Conservation (phyloP, 192 early-diverging fungal genomes). For the Geranomyces variabilis region DNA sequence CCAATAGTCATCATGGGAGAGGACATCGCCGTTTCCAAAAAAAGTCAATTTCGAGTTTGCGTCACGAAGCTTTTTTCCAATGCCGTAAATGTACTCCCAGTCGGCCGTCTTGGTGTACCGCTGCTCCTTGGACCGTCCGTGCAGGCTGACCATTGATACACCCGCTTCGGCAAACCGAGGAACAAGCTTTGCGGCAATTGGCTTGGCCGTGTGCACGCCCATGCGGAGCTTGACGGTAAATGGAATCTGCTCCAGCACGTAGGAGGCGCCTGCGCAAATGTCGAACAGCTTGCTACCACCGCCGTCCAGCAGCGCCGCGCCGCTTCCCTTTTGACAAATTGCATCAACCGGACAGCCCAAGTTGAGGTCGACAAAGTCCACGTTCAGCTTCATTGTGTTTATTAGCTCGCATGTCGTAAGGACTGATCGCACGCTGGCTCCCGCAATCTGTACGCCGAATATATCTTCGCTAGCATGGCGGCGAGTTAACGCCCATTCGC, state of each 20-base stretch:
- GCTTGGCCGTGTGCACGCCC: slow-evolving; percentile 64
- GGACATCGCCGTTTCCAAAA: slow-evolving; percentile 73
- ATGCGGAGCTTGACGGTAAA: slow-evolving; percentile 92
- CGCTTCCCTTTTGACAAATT: slow-evolving; percentile 78
- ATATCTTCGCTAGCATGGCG: slow-evolving; percentile 85
- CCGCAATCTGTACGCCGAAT: slow-evolving; percentile 92
- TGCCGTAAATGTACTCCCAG: slow-evolving; percentile 85
- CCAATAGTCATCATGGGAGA: slow-evolving; percentile 86
- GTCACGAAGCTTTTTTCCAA: neutral
- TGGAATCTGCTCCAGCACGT: slow-evolving; percentile 69
- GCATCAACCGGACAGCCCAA: slow-evolving; percentile 94
- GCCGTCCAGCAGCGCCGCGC: slow-evolving; percentile 77
- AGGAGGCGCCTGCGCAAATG: slow-evolving; percentile 74
- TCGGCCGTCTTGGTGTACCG: slow-evolving; percentile 88
- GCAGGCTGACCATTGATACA: slow-evolving; percentile 72
- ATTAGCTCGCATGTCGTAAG: slow-evolving; percentile 72
- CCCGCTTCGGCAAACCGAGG: slow-evolving; percentile 69
- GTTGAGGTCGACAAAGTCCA: slow-evolving; percentile 97
- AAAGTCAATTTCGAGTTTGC: slow-evolving; percentile 48
- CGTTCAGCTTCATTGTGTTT: slow-evolving; percentile 54
- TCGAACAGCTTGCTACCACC: slow-evolving; percentile 65
- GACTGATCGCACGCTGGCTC: slow-evolving; percentile 60
- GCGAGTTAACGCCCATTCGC: slow-evolving; percentile 82
- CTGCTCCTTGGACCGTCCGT: slow-evolving; percentile 90
- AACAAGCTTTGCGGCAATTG: slow-evolving; percentile 74